Percentiles rank a stretch among this genome's conserved stretches.
Conservation (phyloP, 331 rosid genomes). For the Dryas integrifolia region DNA sequence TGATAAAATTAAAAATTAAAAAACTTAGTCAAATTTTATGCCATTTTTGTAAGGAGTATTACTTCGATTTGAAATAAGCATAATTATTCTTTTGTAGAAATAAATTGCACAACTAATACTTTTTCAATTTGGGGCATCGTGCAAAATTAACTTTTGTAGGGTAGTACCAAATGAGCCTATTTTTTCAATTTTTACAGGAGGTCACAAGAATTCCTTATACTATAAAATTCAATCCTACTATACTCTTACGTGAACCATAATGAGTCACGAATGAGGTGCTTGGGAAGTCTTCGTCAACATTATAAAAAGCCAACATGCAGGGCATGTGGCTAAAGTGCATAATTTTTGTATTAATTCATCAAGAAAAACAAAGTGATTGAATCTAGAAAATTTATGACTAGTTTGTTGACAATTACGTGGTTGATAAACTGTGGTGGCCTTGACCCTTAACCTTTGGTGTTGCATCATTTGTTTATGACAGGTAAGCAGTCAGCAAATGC, state of each 20-base stretch:
- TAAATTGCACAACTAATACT: too few relatives aligned
- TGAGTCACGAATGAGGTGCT: neutral
- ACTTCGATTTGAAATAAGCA: too few relatives aligned
- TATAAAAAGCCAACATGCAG: neutral
- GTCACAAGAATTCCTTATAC: neutral
- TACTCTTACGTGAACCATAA: too few relatives aligned
- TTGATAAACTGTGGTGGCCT: neutral
- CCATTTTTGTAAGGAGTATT: too few relatives aligned
- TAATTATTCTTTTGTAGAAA: too few relatives aligned
- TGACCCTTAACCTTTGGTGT: neutral
- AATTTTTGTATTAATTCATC: neutral
- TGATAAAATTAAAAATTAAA: too few relatives aligned
- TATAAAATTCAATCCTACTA: neutral
- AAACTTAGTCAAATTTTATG: too few relatives aligned
- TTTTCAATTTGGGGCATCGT: too few relatives aligned
- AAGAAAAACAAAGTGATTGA: slow-evolving; percentile 1
- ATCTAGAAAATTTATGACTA: neutral
- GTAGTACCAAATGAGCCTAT: neutral
- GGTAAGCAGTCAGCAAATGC: neutral
- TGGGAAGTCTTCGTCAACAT: slow-evolving; percentile 11
- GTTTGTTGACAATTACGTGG: neutral
- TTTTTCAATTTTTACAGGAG: neutral
- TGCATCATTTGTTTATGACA: slow-evolving; percentile 2
- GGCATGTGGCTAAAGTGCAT: neutral
- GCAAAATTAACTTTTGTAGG: neutral